Evolutionary conservation across 768 basidiomycete genomes (phyloP), one percentile per base, ranked within the genome.

Genomic region (Pleurotus cornucopiae): DNA sequence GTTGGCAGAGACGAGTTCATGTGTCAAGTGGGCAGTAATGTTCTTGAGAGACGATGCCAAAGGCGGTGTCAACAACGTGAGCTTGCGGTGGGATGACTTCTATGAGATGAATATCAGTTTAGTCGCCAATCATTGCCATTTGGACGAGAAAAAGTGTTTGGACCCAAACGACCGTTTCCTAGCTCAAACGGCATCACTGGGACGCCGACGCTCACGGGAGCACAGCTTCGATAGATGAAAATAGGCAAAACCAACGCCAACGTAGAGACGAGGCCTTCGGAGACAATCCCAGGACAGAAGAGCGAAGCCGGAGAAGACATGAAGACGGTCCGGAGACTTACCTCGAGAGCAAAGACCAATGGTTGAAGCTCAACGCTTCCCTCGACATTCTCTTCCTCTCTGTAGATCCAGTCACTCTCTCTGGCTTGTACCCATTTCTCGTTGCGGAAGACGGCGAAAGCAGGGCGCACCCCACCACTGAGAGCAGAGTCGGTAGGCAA

Each of bases 341-440:
- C 51, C 54, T 78, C 76, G 18, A 77, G 67, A 6, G 73, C 71
- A 63, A 84, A 76, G 11, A 79, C 71, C 43, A 87, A 60, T 61
- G 83, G 84, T 69, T 86, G 83, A 47, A 88, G 70, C 60, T 86
- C 78, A 7, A 86, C 65, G n/a, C 20, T 38, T n/a, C 39, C 39
- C 20, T 30, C 26, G 6, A 53, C 20, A n/a, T 12, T 39, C n/a
- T 41, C 51, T 11, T 39, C 51, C 18, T 53, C 51, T 51, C 49
- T 30, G 21, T 40, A 40, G 13, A 53, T 16, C 51, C 51, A 53
- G 6, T 53, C 21, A 38, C 38, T 38, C 23, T 53, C 51, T 3
- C 51, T 39, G 12, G 23, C 51, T 40, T 37, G 13, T 21, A 41
- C 38, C 51, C 51, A 53, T 53, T 41, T 21, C 6, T 39, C 51